Conservation (phyloP, 73 alveolate species). For the Durusdinium trenchii region DNA sequence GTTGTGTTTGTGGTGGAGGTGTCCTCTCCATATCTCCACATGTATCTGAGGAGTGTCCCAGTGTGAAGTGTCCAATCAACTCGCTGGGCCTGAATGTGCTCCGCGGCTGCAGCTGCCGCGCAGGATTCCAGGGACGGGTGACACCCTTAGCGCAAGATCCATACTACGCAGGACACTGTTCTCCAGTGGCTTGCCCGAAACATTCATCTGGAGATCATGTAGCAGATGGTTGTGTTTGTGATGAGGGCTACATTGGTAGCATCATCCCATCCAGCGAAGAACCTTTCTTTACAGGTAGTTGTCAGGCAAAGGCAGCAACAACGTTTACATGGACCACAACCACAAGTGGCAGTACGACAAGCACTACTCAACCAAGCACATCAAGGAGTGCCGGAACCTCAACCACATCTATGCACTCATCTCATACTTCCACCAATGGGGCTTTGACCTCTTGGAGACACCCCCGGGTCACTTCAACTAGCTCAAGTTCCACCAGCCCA, state of each 20-base stretch:
- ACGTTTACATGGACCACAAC: background rate
- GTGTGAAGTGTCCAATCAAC: constrained; percentile 64
- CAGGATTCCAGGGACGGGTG: constrained; percentile 7
- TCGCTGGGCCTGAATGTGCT: constrained; percentile 57
- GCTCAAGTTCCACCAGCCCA: background rate
- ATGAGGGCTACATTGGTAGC: constrained; percentile 53
- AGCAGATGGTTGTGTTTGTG: constrained; percentile 43
- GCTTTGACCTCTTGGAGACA: background rate
- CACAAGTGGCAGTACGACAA: background rate
- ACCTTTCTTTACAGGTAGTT: constrained; percentile 14
- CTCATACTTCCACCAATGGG: background rate
- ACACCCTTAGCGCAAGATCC: background rate
- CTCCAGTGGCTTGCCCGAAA: constrained; percentile 40
- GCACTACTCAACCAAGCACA: background rate
- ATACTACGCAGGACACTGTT: constrained; percentile 25
- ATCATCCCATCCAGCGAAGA: constrained; percentile 6
- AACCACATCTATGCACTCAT: too few relatives aligned
- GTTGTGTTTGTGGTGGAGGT: constrained; percentile 86
- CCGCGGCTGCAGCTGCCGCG: constrained; percentile 11
- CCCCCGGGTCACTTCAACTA: background rate
- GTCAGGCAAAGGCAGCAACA: background rate
- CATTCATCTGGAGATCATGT: constrained; percentile 40
- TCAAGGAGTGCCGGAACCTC: background rate
- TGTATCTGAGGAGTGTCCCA: constrained; percentile 50
- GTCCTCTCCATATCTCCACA: background rate